A percentile compares a stretch with the other conserved stretches of the same genome.
phyloP scores from a whole-genome alignment of 352 stramenopile genomes.

The Globisporangium iwayamae region DNA sequence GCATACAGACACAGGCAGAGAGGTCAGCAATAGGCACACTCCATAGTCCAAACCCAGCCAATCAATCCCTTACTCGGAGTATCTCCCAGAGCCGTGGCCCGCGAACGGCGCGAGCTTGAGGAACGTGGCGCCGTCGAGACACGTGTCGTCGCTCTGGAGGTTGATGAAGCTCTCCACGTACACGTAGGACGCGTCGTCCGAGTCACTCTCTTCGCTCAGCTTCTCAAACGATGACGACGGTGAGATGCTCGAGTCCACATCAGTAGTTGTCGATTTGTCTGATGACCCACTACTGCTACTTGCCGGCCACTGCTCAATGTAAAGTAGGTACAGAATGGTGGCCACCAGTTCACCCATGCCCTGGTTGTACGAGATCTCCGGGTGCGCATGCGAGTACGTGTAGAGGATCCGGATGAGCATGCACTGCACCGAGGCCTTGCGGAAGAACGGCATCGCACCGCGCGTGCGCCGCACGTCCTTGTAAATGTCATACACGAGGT shows the following conservation, averaged over 20 bases:
- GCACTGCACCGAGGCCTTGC: conserved; percentile 36
- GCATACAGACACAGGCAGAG: background rate
- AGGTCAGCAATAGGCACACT: background rate
- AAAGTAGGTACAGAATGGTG: conserved; percentile 61
- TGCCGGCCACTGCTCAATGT: conserved; percentile 62
- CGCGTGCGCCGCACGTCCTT: conserved; percentile 69
- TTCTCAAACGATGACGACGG: conserved; percentile 22
- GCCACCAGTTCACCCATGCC: conserved; percentile 79
- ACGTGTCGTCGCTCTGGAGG: conserved; percentile 29
- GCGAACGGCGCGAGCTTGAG: conserved; percentile 45
- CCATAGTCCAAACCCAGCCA: background rate
- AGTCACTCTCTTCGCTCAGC: conserved; percentile 27
- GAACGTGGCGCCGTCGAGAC: conserved; percentile 32
- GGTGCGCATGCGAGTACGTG: conserved; percentile 61
- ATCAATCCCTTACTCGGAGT: conserved; percentile 41
- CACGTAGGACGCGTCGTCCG: conserved; percentile 62
- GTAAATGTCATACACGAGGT: conserved; percentile 61
- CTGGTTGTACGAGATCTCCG: conserved; percentile 76
- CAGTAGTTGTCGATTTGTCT: conserved; percentile 7
- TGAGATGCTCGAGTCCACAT: conserved; percentile 3
- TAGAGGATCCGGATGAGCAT: conserved; percentile 66
- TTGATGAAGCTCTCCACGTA: conserved; percentile 72
- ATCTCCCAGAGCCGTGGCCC: conserved; percentile 30
- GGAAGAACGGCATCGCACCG: conserved; percentile 62
- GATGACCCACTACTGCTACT: background rate